Evolutionary conservation across 768 basidiomycete genomes (phyloP).

Genomic region (Gymnopilus junonius): DNA sequence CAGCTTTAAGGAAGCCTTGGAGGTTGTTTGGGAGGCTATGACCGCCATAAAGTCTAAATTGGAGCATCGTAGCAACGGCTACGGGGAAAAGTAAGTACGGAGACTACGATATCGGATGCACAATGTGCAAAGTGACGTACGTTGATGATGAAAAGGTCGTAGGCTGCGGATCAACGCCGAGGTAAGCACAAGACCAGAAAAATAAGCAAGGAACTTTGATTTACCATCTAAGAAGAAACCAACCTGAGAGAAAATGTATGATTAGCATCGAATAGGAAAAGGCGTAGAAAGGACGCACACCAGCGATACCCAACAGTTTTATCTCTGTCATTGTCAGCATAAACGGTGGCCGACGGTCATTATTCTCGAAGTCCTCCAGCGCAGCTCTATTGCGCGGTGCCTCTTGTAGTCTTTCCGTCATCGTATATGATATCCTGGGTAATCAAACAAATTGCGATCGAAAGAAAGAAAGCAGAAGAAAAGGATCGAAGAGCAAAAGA

Average conservation of each 20-base stretch:
- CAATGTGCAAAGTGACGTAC: conserved; percentile 11
- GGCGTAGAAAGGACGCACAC: conserved; percentile 13
- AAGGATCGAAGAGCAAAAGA: background rate
- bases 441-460: background rate
- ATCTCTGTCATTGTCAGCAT: background rate
- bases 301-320: conserved; percentile 16
- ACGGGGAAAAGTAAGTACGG: background rate
- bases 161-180: conserved; percentile 9
- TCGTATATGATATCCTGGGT: background rate
- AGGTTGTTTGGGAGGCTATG: conserved; percentile 47
- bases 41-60: conserved; percentile 50
- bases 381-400: background rate
- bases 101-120: background rate
- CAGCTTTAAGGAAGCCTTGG: conserved; percentile 60
- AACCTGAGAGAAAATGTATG: conserved; percentile 8
- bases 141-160: conserved; percentile 31
- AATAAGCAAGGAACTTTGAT: background rate
- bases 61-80: conserved; percentile 29
- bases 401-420: background rate
- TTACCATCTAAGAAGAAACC: conserved; percentile 26
- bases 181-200: background rate
- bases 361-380: background rate
- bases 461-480: background rate
- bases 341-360: background rate
- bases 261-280: background rate